Conservation (phyloP, 1,284 basidiomycete genomes). For the Sanguinoderma infundibulare region DNA sequence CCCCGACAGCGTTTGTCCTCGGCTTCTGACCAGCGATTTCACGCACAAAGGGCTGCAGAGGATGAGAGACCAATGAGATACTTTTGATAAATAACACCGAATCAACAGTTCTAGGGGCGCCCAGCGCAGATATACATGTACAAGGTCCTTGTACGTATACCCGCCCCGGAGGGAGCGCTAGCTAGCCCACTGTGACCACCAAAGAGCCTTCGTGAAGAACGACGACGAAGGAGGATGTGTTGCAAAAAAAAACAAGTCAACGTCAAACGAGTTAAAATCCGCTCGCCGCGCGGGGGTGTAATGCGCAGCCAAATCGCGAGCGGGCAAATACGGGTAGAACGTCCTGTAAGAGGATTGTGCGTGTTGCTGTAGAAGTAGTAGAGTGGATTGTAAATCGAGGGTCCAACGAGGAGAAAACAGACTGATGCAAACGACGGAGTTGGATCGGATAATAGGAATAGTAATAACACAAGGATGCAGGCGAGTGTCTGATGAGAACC, state of each 20-base stretch:
- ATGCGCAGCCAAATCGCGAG: slow-evolving; percentile 8
- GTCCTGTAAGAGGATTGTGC: background rate
- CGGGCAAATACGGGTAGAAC: slow-evolving; percentile 14
- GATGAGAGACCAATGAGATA: slow-evolving; percentile 15
- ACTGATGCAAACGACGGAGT: background rate
- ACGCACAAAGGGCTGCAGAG: background rate
- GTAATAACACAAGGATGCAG: slow-evolving; percentile 26
- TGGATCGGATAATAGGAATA: slow-evolving; percentile 19
- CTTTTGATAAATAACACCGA: slow-evolving; percentile 23
- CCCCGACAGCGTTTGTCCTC: no score
- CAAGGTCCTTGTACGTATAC: slow-evolving; percentile 30
- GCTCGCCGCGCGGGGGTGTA: slow-evolving; percentile 9
- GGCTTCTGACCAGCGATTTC: no score
- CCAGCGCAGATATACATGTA: slow-evolving; percentile 33
- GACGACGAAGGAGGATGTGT: slow-evolving; percentile 2
- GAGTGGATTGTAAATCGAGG: background rate
- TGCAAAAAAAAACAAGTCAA: background rate
- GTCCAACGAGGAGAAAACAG: background rate
- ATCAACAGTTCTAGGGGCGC: slow-evolving; percentile 20
- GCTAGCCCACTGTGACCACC: slow-evolving; percentile 19
- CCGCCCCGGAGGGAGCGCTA: slow-evolving; percentile 20
- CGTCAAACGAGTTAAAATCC: slow-evolving; percentile 4
- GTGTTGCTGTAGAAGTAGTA: slow-evolving; percentile 2
- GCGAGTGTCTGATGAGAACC: slow-evolving; percentile 20
- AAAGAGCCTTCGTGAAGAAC: slow-evolving; percentile 3